Conservation (phyloP, 1,284 basidiomycete species). For the Kwoniella shivajii region DNA sequence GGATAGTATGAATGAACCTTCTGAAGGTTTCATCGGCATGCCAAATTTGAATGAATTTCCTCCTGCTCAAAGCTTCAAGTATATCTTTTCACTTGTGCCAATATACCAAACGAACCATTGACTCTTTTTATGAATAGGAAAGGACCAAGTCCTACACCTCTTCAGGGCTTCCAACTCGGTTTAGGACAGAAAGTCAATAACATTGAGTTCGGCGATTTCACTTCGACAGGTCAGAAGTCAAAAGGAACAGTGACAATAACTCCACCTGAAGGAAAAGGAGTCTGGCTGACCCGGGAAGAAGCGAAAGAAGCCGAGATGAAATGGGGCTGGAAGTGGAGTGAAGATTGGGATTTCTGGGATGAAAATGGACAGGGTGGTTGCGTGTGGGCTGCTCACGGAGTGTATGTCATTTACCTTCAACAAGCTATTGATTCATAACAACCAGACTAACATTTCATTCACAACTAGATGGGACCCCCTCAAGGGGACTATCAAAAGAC, state of each 20-base stretch:
- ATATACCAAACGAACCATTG: neutral
- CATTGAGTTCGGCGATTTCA: constrained; percentile 36
- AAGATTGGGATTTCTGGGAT: constrained; percentile 63
- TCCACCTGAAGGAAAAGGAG: constrained; percentile 48
- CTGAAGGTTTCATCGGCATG: constrained; percentile 80
- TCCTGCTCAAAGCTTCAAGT: constrained; percentile 44
- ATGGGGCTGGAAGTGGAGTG: constrained; percentile 80
- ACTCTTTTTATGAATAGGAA: constrained; percentile 31
- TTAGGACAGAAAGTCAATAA: constrained; percentile 47
- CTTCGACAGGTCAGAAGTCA: constrained; percentile 71
- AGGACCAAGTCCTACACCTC: constrained; percentile 56
- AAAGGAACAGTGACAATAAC: constrained; percentile 64
- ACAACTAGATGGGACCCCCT: constrained; percentile 68
- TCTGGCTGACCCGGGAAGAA: constrained; percentile 67
- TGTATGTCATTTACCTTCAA: constrained; percentile 47
- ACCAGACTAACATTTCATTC: neutral
- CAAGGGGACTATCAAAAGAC: constrained; percentile 67
- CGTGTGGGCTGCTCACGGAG: constrained; percentile 58
- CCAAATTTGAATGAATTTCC: constrained; percentile 69
- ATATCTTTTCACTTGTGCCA: constrained; percentile 17
- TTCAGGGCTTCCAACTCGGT: constrained; percentile 56
- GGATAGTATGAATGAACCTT: constrained; percentile 95
- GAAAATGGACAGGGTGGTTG: constrained; percentile 54
- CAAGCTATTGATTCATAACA: constrained; percentile 5
- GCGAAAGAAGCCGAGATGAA: constrained; percentile 30